These are phyloP conservation scores for Rhodotorula sp. DNA, from an alignment of 1,284 basidiomycete species.

Conservation along the genomic window DNA sequence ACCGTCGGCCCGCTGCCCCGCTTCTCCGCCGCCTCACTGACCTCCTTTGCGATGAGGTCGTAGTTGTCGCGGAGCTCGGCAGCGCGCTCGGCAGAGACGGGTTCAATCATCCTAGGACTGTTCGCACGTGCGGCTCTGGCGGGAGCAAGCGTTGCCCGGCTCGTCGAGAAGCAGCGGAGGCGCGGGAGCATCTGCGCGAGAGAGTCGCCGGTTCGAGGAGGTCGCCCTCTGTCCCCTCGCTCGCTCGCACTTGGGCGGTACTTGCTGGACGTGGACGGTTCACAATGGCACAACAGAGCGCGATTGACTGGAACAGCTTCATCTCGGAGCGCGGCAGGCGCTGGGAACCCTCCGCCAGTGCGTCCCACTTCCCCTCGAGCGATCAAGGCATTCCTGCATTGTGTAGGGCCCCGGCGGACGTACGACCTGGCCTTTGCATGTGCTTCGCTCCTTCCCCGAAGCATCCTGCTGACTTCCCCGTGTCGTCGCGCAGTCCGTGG, in stretches of 20 bases:
- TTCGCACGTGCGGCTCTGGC: neutral
- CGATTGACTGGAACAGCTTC: conserved; percentile 43
- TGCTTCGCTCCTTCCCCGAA: neutral
- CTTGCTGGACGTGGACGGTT: neutral
- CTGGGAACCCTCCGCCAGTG: conserved; percentile 48
- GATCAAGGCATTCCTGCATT: neutral
- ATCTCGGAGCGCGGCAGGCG: conserved; percentile 44
- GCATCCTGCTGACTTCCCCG: neutral
- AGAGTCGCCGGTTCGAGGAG: neutral
- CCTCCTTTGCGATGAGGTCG: conserved; percentile 50
- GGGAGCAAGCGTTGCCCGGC: neutral
- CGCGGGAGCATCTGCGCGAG: neutral
- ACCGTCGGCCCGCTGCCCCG: conserved; percentile 4
- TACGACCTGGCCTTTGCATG: neutral
- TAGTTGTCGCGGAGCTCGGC: conserved; percentile 54
- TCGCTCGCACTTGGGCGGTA: neutral
- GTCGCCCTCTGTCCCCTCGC: no score
- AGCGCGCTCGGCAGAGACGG: conserved; percentile 46
- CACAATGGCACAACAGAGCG: neutral
- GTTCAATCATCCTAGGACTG: conserved; percentile 17
- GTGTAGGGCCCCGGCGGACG: no score
- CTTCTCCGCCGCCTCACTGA: conserved; percentile 45
- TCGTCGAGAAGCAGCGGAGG: neutral
- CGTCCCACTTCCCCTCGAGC: conserved; percentile 19
- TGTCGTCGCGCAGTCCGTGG: conserved; percentile 56